Base-by-base conservation (phyloP, 2,329 filamentous ascomycete species). In the Diplodia sapinea region DNA sequence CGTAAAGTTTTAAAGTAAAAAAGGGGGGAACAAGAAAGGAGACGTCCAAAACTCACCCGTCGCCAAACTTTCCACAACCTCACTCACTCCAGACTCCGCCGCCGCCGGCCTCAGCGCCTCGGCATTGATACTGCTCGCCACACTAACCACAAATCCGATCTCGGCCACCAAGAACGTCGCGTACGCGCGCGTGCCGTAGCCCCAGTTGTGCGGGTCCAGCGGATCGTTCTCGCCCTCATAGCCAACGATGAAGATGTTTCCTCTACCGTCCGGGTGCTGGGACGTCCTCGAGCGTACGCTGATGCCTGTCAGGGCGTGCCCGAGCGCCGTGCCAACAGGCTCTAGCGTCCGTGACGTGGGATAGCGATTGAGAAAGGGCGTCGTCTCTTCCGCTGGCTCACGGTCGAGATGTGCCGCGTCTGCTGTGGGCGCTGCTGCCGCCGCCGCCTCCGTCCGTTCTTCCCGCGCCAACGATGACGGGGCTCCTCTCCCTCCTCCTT, bases 91-190 rank as follows among this genome's bases (percentile, higher is more conserved):
- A 54, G 86, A 83, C 0, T 81, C 80, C 23, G 70, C 70, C 0
- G 80, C 78, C 0, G 82, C 84, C 69, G 84, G 80, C 0, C 77
- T 77, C 0, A 85, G 69, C 0, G 83, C 82, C 0, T 79, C 80
- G 0, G 83, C 82, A 66, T 87, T 84, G 50, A 88, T 86, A 0
- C 84, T 82, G 4, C 82, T 84, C 0, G 85, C 84, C 1, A 82
- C 77, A 3, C 81, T 81, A 0, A 87, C 84, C 0, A 84, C 79
- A 33, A 84, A 82, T 0, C 79, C 84, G 36, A 88, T 84, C 67
- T 72, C 31, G 65, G 36, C 66, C 3, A 80, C 73, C 52, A 76
- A 69, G 23, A 75, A 65, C 0, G 77, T 80, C 56, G 76, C 76
- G 17, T 69, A 70, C 1, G 79, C 72, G 20, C 78, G 71, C 49